Conservation (phyloP, 1,284 basidiomycete species). For the Ceratobasidium sp. region DNA sequence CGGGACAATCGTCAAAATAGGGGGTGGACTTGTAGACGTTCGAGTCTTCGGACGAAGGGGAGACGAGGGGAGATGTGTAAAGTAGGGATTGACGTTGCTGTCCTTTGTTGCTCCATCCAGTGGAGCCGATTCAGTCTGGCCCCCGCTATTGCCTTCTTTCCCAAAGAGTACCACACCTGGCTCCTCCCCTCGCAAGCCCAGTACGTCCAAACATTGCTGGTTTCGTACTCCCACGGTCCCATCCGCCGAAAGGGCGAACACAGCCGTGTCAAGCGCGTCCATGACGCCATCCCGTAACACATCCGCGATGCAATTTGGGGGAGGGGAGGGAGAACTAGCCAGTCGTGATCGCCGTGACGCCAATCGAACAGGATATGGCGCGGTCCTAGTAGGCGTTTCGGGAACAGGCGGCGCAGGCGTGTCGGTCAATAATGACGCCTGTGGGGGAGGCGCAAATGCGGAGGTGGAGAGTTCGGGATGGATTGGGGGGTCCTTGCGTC, state of each 20-base stretch:
- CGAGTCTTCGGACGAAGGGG: neutral
- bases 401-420: neutral
- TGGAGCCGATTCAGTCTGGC: neutral
- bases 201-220: conserved; percentile 14
- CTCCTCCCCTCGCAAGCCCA: conserved; percentile 5
- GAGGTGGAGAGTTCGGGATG: conserved; percentile 4
- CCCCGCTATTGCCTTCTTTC: neutral
- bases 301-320: conserved; percentile 12
- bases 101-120: neutral
- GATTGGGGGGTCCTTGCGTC: conserved; percentile 1
- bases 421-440: neutral
- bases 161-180: conserved; percentile 7
- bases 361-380: neutral
- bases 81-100: conserved; percentile 21
- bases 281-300: conserved; percentile 34
- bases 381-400: neutral
- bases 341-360: neutral
- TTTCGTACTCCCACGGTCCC: conserved; percentile 32
- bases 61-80: neutral
- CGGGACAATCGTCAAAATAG: too few relatives aligned
- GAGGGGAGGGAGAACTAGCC: neutral
- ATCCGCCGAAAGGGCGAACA: conserved; percentile 16
- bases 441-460: neutral
- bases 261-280: conserved; percentile 29
- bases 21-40: too few relatives aligned